Conservation (phyloP, 2,329 filamentous ascomycete genomes). For the Sarocladium oryzae region DNA sequence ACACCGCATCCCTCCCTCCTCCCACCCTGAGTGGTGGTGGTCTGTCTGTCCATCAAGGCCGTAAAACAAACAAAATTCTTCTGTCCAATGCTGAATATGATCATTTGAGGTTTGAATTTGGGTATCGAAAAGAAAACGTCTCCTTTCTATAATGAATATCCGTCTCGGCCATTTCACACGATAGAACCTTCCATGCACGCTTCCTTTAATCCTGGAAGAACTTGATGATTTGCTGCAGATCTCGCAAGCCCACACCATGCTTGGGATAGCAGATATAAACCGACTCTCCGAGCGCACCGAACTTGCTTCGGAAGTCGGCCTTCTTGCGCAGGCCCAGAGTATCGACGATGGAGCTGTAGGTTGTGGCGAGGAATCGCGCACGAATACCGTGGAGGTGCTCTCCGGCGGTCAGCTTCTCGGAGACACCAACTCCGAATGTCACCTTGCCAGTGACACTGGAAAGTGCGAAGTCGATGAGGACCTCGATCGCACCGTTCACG, state of each 20-base stretch:
- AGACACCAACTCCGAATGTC: conserved; percentile 83
- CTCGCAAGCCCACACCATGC: conserved; percentile 74
- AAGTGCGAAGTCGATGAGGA: conserved; percentile 68
- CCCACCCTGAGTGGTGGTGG: background rate
- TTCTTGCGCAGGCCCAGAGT: conserved; percentile 79
- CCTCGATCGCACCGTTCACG: conserved; percentile 82
- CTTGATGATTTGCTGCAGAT: conserved; percentile 77
- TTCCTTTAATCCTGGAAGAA: conserved; percentile 70
- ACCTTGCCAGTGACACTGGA: conserved; percentile 47
- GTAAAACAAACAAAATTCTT: background rate
- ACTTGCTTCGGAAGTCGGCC: conserved; percentile 84
- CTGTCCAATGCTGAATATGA: background rate
- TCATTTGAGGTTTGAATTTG: background rate
- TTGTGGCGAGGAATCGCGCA: conserved; percentile 73
- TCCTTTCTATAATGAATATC: conserved; percentile 2
- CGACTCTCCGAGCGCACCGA: conserved; percentile 76
- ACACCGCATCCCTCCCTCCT: background rate
- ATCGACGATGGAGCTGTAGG: conserved; percentile 75
- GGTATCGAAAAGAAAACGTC: background rate
- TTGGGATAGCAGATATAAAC: conserved; percentile 88
- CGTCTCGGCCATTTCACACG: background rate
- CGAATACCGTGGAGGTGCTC: conserved; percentile 76
- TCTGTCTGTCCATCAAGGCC: conserved; percentile 1
- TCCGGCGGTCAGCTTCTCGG: conserved; percentile 65
- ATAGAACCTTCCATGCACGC: background rate